Base-by-base conservation (phyloP, 164 flowering plant genomes). In the Akebia trifoliata region DNA sequence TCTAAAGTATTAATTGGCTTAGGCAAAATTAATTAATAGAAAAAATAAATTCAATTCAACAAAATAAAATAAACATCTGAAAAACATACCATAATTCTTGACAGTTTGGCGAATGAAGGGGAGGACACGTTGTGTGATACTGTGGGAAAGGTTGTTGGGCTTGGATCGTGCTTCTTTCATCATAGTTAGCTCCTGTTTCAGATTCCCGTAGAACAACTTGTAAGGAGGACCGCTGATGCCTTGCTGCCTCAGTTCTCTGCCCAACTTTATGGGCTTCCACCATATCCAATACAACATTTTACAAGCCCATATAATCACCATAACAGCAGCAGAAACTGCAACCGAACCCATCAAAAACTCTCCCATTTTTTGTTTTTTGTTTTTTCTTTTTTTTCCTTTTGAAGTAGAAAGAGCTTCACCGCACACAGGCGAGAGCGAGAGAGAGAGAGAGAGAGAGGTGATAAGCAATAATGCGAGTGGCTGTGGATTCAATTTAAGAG, bases 221-320 rank as follows among this genome's bases (percentile, higher is more conserved):
- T 73, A 74, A 0, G 76, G 29, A 34, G 58, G 69, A 1, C 80
- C 78, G 0, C 29, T 8, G 14, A 76, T 17, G 11, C 83, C 78
- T 40, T 73, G 76, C 24, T 65, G n/a, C 43, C 69, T 78, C 20
- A 78, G 39, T 9, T 18, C n/a, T 31, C 57, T 68, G 54, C 73
- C 75, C 4, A 67, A 48, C 46, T 42, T 75, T 62, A 20, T 66
- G 3, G 82, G 80, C 43, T 51, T 66, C 36, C 71, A 35, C 83
- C 81, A 79, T 8, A 66, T 56, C 74, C 66, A 72, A 29, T 70
- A 59, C 53, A 77, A n/a, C 2, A 61, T 18, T 37, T 57, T 67
- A 72, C 70, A 71, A n/a, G 31, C 76, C 61, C 67, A 64, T 45
- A 34, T 11, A 6, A 38, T 8, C 3, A 66, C 15, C 0, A 51